Conservation (phyloP, 1,284 basidiomycete species). For the Exobasidium cylindrosporum region DNA sequence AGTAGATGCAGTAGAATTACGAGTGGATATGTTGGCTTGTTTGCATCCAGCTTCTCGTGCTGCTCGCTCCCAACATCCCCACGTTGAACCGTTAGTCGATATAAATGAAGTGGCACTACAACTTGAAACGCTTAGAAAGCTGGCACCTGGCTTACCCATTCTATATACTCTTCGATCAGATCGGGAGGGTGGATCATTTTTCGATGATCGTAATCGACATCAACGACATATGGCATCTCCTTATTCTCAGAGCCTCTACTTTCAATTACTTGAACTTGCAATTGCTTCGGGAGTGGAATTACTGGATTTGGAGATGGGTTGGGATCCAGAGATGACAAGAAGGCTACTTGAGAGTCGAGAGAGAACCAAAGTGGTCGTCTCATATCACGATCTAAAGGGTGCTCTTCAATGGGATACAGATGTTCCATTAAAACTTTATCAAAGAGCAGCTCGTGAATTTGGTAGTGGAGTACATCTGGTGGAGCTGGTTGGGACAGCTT, state of each 20-base stretch:
- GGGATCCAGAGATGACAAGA: conserved; percentile 3
- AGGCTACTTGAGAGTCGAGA: conserved; percentile 5
- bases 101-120: conserved; percentile 18
- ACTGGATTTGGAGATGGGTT: conserved; percentile 21
- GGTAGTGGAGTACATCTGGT: conserved; percentile 18
- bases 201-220: conserved; percentile 18
- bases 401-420: conserved; percentile 17
- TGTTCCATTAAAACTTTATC: conserved; percentile 15
- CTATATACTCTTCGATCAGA: conserved; percentile 19
- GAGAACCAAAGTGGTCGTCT: conserved; percentile 14
- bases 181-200: conserved; percentile 20
- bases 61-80: not conserved
- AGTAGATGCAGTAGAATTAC: conserved; percentile 23
- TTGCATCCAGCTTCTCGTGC: conserved; percentile 10
- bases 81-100: conserved; percentile 15
- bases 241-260: conserved; percentile 20
- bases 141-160: conserved; percentile 13
- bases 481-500: conserved; percentile 16
- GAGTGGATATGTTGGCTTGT: conserved; percentile 21
- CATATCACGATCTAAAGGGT: conserved; percentile 21
- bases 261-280: conserved; percentile 13
- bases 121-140: conserved; percentile 10
- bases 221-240: conserved; percentile 12
- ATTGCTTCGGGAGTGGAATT: conserved; percentile 18
- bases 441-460: conserved; percentile 17